Evolutionary conservation across 2,329 filamentous ascomycete species (phyloP).

Genomic region (Alternaria solani): DNA sequence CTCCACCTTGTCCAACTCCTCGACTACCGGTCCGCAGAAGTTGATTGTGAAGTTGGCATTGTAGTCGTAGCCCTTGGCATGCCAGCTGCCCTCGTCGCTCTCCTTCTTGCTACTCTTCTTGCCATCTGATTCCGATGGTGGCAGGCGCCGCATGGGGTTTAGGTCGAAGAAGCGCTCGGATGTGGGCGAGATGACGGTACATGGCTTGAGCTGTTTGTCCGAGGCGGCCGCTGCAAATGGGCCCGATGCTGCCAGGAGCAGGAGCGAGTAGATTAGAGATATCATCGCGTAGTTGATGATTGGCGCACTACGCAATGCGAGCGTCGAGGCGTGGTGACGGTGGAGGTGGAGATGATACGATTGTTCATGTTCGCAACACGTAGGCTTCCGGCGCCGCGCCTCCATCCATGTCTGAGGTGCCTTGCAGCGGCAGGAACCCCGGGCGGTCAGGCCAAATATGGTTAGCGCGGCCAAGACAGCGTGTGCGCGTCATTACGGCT

Average conservation of each 20-base stretch:
- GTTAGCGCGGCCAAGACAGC: slow-evolving; percentile 16
- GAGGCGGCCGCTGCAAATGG: slow-evolving; percentile 38
- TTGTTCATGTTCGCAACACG: slow-evolving; percentile 28
- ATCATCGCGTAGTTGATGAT: slow-evolving; percentile 32
- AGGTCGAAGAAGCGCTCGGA: slow-evolving; percentile 71
- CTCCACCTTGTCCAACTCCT: slow-evolving; percentile 67
- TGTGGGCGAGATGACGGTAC: slow-evolving; percentile 68
- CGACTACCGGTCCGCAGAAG: slow-evolving; percentile 79
- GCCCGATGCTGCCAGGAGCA: slow-evolving; percentile 44
- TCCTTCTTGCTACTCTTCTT: slow-evolving; percentile 58
- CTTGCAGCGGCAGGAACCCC: slow-evolving; percentile 21
- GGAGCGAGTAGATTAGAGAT: slow-evolving; percentile 34
- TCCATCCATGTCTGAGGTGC: slow-evolving; percentile 18
- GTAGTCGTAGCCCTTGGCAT: slow-evolving; percentile 77
- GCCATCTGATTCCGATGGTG: slow-evolving; percentile 50
- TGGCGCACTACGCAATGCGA: slow-evolving; percentile 13
- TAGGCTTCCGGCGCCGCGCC: slow-evolving; percentile 24
- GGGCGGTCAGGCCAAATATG: slow-evolving; percentile 10
- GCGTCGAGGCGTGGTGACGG: slow-evolving; percentile 14
- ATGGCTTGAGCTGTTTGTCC: slow-evolving; percentile 61
- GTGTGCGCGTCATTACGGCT: slow-evolving; percentile 27
- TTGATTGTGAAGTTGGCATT: slow-evolving; percentile 84
- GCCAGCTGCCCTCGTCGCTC: slow-evolving; percentile 66
- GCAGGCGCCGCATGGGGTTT: slow-evolving; percentile 62
- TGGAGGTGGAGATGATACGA: slow-evolving; percentile 14